Evolutionary conservation across 176 grass and related monocot species (phyloP).

Genomic region (Guadua angustifolia): DNA sequence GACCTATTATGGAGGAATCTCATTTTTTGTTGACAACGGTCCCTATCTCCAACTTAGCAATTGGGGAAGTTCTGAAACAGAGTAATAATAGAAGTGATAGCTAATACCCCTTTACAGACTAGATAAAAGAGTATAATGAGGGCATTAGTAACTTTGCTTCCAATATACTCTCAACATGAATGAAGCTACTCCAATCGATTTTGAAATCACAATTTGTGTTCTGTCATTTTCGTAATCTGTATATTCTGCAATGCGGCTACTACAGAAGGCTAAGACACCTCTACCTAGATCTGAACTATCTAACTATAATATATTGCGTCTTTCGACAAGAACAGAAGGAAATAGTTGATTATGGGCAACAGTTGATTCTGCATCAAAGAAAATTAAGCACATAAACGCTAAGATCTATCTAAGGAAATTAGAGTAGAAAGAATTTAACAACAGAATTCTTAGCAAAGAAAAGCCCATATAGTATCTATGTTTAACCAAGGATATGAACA

Average conservation of each 20-base stretch:
- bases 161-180: constrained; percentile 41
- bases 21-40: constrained; percentile 28
- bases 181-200: neutral
- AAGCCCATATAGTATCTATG: neutral
- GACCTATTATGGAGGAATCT: constrained; percentile 26
- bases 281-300: constrained; percentile 42
- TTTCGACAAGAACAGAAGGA: constrained; percentile 36
- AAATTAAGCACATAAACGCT: constrained; percentile 6
- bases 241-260: constrained; percentile 16
- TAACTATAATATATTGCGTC: constrained; percentile 43
- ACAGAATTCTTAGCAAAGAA: constrained; percentile 12
- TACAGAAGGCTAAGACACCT: constrained; percentile 20
- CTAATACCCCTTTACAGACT: constrained; percentile 39
- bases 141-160: constrained; percentile 39
- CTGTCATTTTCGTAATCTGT: neutral
- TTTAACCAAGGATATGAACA: constrained; percentile 13
- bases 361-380: constrained; percentile 30
- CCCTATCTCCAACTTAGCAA: constrained; percentile 18
- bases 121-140: constrained; percentile 28
- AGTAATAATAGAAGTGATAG: constrained; percentile 29
- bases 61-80: constrained; percentile 16
- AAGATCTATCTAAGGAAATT: neutral
- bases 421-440: constrained; percentile 13
- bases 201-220: constrained; percentile 23
- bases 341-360: neutral